These are phyloP conservation scores for Aspergillus novoparasiticus DNA, from an alignment of 2,329 filamentous ascomycete species.

Conservation along the genomic window DNA sequence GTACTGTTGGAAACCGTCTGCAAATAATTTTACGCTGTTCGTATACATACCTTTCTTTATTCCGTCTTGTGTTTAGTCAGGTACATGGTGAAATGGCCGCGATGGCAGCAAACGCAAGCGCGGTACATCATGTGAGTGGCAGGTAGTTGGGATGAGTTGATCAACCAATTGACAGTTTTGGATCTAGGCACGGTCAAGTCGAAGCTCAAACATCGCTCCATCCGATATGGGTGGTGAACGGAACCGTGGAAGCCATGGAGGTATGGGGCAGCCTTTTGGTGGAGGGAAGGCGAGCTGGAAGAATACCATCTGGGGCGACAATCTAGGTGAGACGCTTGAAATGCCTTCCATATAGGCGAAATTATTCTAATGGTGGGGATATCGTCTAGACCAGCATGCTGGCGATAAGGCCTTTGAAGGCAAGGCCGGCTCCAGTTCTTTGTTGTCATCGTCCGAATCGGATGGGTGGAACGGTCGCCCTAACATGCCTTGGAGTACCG, in stretches of 20 bases:
- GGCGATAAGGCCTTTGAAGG: constrained; percentile 47
- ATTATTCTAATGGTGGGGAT: neutral
- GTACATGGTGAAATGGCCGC: constrained; percentile 34
- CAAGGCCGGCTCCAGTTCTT: constrained; percentile 69
- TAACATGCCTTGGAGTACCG: constrained; percentile 61
- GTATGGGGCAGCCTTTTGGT: constrained; percentile 48
- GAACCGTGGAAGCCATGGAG: constrained; percentile 40
- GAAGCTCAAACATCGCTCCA: constrained; percentile 43
- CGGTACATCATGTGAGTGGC: constrained; percentile 42
- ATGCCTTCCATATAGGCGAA: constrained; percentile 12
- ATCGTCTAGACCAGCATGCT: constrained; percentile 29
- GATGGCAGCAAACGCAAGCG: constrained; percentile 39
- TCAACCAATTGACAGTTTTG: constrained; percentile 14
- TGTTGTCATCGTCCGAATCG: constrained; percentile 69
- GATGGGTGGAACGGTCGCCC: constrained; percentile 61
- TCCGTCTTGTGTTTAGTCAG: constrained; percentile 11
- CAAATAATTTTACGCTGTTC: constrained; percentile 28
- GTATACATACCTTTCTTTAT: constrained; percentile 27
- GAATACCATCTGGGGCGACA: constrained; percentile 57
- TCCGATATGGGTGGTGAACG: constrained; percentile 39
- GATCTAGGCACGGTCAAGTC: constrained; percentile 35
- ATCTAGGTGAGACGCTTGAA: constrained; percentile 37
- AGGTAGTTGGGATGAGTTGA: neutral
- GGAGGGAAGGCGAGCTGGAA: constrained; percentile 48
- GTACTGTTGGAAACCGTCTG: constrained; percentile 10